Conservation (phyloP, 768 basidiomycete genomes). For the Gloeostereum incarnatum region DNA sequence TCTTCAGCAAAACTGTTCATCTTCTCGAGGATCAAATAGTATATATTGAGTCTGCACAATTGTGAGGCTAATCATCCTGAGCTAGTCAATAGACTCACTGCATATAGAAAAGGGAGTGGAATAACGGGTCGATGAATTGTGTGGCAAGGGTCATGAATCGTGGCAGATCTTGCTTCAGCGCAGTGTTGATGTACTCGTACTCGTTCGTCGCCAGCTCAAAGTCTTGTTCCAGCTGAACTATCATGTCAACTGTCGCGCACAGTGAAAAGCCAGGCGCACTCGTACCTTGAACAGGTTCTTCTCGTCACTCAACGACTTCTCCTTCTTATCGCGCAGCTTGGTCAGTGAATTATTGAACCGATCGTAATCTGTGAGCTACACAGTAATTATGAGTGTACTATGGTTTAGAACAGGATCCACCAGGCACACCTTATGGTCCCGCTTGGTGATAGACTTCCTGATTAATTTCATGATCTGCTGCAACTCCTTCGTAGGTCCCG, state of each 20-base stretch:
- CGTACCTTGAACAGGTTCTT: conserved; percentile 91
- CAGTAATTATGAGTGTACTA: background rate
- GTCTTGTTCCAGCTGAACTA: conserved; percentile 82
- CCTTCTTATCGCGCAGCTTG: conserved; percentile 97
- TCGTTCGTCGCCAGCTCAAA: conserved; percentile 88
- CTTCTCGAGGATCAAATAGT: conserved; percentile 92
- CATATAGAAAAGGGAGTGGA: conserved; percentile 99
- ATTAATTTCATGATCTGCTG: conserved; percentile 81
- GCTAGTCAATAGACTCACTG: conserved; percentile 53
- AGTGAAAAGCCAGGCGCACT: background rate
- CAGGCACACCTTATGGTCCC: conserved; percentile 81
- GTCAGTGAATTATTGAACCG: conserved; percentile 93
- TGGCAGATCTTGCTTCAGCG: conserved; percentile 87
- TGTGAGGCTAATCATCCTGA: conserved; percentile 3
- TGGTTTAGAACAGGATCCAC: background rate
- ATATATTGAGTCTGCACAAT: conserved; percentile 70
- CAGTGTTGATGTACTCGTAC: conserved; percentile 87
- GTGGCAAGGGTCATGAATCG: conserved; percentile 85
- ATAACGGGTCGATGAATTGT: conserved; percentile 92
- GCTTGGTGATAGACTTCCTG: conserved; percentile 90
- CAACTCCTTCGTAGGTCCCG: conserved; percentile 84
- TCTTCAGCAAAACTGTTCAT: conserved; percentile 78
- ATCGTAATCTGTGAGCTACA: conserved; percentile 84
- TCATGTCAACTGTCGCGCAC: conserved; percentile 4
- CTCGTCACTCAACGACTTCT: conserved; percentile 92